Percentiles rank a stretch among this genome's conserved stretches.
Evolutionary conservation across 306 rosid species (phyloP).

Genomic region (Begonia fuchsioides): DNA sequence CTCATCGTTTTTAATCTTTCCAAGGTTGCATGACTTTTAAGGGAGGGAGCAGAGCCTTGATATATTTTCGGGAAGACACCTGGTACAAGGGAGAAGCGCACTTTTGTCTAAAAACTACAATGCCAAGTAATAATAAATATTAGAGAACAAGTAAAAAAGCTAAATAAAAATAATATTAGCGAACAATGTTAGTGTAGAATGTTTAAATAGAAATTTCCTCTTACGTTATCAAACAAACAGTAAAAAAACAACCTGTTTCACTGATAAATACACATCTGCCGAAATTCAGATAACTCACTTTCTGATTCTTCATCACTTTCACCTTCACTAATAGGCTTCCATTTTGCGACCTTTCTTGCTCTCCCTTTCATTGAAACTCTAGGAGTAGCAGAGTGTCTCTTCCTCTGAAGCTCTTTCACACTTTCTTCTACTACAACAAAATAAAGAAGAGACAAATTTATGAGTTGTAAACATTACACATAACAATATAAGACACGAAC

Average conservation of each 20-base stretch:
- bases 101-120: not conserved
- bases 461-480: not conserved
- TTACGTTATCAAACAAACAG: constrained; percentile 1
- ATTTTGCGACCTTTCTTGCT: constrained; percentile 74
- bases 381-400: constrained; percentile 88
- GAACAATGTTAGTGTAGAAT: not conserved
- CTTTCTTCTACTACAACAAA: constrained; percentile 58
- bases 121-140: constrained; percentile 1
- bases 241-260: constrained; percentile 4
- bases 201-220: not conserved
- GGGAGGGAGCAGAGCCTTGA: too few species aligned
- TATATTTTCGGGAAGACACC: too few species aligned
- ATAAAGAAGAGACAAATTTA: constrained; percentile 7
- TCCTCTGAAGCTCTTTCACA: constrained; percentile 91
- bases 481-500: constrained; percentile 13
- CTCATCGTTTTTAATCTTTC: too few species aligned
- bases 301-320: constrained; percentile 89
- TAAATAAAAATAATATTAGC: too few species aligned
- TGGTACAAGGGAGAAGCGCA: too few species aligned
- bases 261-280: constrained; percentile 13
- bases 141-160: too few species aligned
- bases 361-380: constrained; percentile 86
- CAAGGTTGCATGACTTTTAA: too few species aligned
- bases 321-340: constrained; percentile 68
- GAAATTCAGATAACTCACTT: constrained; percentile 37